Conservation (phyloP, 768 basidiomycete species). For the Hypholoma sublateritium region DNA sequence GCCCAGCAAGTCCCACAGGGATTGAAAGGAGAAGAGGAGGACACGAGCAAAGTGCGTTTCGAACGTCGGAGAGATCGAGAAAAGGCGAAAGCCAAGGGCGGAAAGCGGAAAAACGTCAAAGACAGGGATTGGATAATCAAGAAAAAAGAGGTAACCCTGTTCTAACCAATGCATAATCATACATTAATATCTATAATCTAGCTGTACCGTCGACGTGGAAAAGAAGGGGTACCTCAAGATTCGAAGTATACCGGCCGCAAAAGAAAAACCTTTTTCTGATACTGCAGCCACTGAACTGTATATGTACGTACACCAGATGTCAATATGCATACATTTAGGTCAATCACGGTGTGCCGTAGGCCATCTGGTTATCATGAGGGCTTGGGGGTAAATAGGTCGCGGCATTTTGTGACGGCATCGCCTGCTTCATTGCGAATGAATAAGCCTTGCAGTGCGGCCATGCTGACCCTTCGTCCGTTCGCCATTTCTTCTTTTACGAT, state of each 20-base stretch:
- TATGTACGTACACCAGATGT: background rate
- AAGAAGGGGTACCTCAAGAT: slow-evolving; percentile 80
- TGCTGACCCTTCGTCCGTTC: slow-evolving; percentile 69
- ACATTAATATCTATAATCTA: slow-evolving; percentile 24
- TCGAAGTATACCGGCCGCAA: slow-evolving; percentile 94
- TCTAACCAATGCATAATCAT: background rate
- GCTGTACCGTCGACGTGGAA: slow-evolving; percentile 84
- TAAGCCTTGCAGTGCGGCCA: slow-evolving; percentile 94
- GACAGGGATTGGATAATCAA: slow-evolving; percentile 91
- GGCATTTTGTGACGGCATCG: slow-evolving; percentile 53
- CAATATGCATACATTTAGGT: background rate
- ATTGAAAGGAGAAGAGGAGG: slow-evolving; percentile 66
- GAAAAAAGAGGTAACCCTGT: slow-evolving; percentile 84
- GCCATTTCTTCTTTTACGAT: slow-evolving; percentile 54
- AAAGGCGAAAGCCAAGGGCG: slow-evolving; percentile 51
- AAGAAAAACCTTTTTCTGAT: slow-evolving; percentile 74
- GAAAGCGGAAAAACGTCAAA: slow-evolving; percentile 72
- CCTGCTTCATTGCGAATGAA: slow-evolving; percentile 78
- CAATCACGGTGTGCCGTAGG: background rate
- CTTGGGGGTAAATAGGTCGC: slow-evolving; percentile 40
- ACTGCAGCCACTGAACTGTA: background rate
- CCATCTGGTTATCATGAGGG: slow-evolving; percentile 14
- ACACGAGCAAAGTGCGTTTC: slow-evolving; percentile 61
- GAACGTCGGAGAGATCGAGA: slow-evolving; percentile 78
- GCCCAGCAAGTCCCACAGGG: slow-evolving; percentile 70